Percentiles rank a stretch among this genome's conserved stretches.
phyloP scores from a whole-genome alignment of 2,329 filamentous ascomycete species.

The Elsinoe ampelina region DNA sequence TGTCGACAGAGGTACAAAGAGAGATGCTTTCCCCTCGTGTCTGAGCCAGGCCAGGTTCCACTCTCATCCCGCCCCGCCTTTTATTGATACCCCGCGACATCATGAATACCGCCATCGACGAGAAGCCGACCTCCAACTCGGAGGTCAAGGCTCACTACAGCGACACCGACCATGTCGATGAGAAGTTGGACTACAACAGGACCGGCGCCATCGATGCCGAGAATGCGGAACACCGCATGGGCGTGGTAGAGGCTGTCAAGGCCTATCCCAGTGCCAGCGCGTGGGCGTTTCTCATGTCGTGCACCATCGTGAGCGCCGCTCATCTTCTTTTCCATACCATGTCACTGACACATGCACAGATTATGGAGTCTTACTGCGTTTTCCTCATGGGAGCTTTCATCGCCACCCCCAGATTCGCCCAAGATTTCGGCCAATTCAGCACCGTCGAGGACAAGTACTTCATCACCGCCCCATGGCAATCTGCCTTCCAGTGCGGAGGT shows the following conservation, averaged over 20 bases:
- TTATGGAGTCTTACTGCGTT: slow-evolving; percentile 56
- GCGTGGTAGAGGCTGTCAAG: slow-evolving; percentile 40
- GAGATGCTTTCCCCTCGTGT: background rate
- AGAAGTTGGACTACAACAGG: slow-evolving; percentile 31
- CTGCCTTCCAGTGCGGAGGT: slow-evolving; percentile 47
- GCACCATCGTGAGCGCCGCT: slow-evolving; percentile 35
- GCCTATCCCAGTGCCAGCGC: slow-evolving; percentile 45
- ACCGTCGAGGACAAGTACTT: slow-evolving; percentile 22
- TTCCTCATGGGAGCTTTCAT: slow-evolving; percentile 54
- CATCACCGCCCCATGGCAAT: slow-evolving; percentile 49
- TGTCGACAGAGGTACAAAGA: background rate
- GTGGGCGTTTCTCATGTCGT: slow-evolving; percentile 49
- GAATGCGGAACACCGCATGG: slow-evolving; percentile 44
- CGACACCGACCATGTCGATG: slow-evolving; percentile 16
- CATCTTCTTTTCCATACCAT: background rate
- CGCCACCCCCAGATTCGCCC: slow-evolving; percentile 40
- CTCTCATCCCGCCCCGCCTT: background rate
- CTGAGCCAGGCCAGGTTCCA: background rate
- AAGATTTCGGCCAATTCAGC: slow-evolving; percentile 37
- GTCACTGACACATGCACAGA: slow-evolving; percentile 20
- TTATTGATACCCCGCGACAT: slow-evolving; percentile 11
- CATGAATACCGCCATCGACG: slow-evolving; percentile 8
- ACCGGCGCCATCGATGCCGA: slow-evolving; percentile 50
- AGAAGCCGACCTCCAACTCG: slow-evolving; percentile 13
- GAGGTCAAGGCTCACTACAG: background rate